These are phyloP conservation scores for Leucogyrophana mollusca DNA, from an alignment of 768 basidiomycete genomes.

Conservation along the genomic window DNA sequence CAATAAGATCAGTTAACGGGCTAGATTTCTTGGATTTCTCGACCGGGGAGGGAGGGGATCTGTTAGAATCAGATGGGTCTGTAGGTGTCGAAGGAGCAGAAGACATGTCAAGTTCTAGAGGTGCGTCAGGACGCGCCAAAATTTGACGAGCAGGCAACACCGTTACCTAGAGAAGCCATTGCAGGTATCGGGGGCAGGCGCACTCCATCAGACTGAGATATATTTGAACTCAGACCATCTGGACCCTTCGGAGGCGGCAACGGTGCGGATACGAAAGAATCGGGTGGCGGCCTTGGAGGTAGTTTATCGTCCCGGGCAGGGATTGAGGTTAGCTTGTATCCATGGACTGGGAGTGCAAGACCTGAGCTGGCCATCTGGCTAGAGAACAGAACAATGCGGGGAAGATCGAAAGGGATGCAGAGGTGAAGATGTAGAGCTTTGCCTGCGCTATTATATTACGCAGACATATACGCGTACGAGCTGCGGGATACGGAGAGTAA, in stretches of 20 bases:
- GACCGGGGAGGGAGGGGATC: slow-evolving; percentile 30
- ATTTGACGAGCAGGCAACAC: slow-evolving; percentile 1
- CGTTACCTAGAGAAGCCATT: slow-evolving; percentile 24
- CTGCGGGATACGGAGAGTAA: too few relatives aligned
- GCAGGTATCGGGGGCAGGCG: slow-evolving; percentile 11
- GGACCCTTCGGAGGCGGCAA: slow-evolving; percentile 21
- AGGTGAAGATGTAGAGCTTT: too few relatives aligned
- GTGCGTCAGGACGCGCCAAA: slow-evolving; percentile 13
- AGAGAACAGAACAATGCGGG: slow-evolving; percentile 24
- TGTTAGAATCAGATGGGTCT: slow-evolving; percentile 2
- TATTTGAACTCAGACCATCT: slow-evolving; percentile 5
- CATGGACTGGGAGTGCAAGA: slow-evolving; percentile 13
- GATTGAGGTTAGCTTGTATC: slow-evolving; percentile 9
- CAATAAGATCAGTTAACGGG: slow-evolving; percentile 88
- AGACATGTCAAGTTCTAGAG: slow-evolving; percentile 22
- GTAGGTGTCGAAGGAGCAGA: slow-evolving; percentile 19
- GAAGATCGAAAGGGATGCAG: slow-evolving; percentile 18
- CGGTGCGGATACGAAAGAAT: slow-evolving; percentile 6
- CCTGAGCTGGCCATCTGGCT: neutral
- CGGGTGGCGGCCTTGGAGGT: slow-evolving; percentile 15
- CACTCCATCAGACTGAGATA: neutral
- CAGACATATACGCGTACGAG: too few relatives aligned
- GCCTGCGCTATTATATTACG: too few relatives aligned
- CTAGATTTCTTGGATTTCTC: slow-evolving; percentile 66
- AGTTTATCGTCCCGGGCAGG: slow-evolving; percentile 27